Percentiles rank a stretch among this genome's conserved stretches.
Evolutionary conservation across 257 asterid genomes (phyloP).

Genomic region (Solanum virginianum): DNA sequence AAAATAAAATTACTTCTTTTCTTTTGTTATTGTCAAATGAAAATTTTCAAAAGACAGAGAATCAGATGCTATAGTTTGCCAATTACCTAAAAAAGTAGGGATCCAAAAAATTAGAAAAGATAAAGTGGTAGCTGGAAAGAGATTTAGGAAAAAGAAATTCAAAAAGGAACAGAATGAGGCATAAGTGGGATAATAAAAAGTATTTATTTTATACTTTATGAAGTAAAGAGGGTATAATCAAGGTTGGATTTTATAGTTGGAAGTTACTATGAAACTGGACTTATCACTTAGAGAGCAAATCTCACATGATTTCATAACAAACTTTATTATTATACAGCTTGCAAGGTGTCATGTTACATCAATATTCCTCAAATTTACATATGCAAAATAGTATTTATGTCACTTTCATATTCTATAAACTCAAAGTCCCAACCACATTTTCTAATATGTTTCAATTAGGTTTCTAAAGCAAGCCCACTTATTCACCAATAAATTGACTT

Average conservation of each 20-base stretch:
- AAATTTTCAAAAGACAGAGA: neutral
- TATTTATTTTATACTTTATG: neutral
- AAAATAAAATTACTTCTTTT: neutral
- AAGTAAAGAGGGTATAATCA: neutral
- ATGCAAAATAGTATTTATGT: neutral
- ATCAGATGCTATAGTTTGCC: neutral
- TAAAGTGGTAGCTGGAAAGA: neutral
- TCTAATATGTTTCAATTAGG: neutral
- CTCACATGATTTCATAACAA: neutral
- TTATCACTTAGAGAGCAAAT: neutral
- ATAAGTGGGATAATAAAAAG: neutral
- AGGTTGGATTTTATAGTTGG: neutral
- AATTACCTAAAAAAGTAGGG: neutral
- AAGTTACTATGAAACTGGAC: neutral
- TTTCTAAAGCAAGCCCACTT: neutral
- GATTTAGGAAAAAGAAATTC: neutral
- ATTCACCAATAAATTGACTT: neutral
- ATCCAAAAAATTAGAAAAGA: neutral
- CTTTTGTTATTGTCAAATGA: neutral
- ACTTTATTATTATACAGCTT: neutral
- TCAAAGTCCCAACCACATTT: neutral
- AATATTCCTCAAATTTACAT: neutral
- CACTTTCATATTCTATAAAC: neutral
- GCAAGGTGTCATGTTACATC: neutral
- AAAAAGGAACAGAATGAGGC: neutral